These are phyloP conservation scores for Chlamydomonas schloesseri DNA, from an alignment of 139 green algal genomes.

Conservation along the genomic window DNA sequence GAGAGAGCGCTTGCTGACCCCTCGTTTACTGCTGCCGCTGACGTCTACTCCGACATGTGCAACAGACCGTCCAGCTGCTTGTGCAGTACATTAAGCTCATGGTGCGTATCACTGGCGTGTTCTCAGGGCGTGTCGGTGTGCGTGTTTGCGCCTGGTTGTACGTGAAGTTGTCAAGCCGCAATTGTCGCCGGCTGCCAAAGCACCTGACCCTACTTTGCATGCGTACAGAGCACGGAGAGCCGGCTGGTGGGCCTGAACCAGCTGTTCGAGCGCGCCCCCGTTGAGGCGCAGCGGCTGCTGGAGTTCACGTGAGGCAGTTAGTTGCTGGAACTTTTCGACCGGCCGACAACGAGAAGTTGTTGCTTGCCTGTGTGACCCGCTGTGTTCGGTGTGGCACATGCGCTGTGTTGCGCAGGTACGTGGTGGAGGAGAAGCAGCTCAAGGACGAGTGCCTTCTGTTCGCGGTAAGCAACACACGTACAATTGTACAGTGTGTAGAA, in stretches of 20 bases:
- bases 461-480: not conserved
- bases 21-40: no score
- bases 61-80: slow-evolving; percentile 47
- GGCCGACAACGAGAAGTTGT: no score
- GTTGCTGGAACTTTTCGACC: no score
- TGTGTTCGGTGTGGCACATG: no score
- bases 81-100: slow-evolving; percentile 43
- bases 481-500: no score
- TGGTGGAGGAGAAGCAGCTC: slow-evolving; percentile 44
- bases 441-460: slow-evolving; percentile 18
- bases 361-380: no score
- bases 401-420: slow-evolving; percentile 5
- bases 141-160: no score
- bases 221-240: slow-evolving; percentile 10
- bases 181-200: no score
- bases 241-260: slow-evolving; percentile 47
- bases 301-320: slow-evolving; percentile 42
- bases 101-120: not conserved
- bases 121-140: no score
- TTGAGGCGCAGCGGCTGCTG: slow-evolving; percentile 45
- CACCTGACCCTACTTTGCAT: no score
- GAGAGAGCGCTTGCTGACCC: no score
- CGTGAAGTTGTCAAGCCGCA: no score
- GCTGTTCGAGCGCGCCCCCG: slow-evolving; percentile 45
- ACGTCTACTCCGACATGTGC: not conserved